Evolutionary conservation across 805 yeast species (phyloP), one percentile per base, ranked within the genome.

Genomic region (Hermanozyma aechmeae): DNA sequence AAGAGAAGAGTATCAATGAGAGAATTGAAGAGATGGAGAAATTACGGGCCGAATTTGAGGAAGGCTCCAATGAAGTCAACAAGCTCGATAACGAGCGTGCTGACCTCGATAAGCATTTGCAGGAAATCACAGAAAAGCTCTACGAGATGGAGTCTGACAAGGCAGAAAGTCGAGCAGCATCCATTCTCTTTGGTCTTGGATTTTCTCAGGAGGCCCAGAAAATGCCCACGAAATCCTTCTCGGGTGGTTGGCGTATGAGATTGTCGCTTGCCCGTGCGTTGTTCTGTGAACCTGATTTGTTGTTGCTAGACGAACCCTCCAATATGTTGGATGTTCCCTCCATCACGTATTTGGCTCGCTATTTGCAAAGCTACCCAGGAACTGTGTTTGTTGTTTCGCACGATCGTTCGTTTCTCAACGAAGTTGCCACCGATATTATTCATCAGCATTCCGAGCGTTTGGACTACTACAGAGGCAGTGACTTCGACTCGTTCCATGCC

Each of bases 211-310:
- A 81, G 46, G 72, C 96, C 5, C 98, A 92, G 55, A 60, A 65
- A 26, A 67, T 68, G 39, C 78, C 95, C 18, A 86, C 97, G 5
- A 89, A 85, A 41, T 71, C 86, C 16, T 92, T 92, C 55, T 86
- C 96, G 30, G 99, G 99, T 73, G 99, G 99, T 76, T 92, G 98
- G 98, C 80, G 98, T 72, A 92, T 92, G 98, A 82, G 98, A 67
- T 71, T 92, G 40, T 83, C 96, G n/a, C 70, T 92, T 36, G 98
- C 98, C 3, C 76, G 98, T 61, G 98, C 98, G 0, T 70, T 92
- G 52, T 92, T 92, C 70, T 89, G 96, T 71, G 79, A 85, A 52
- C 98, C 98, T 1, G 98, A 92, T 56, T 66, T 92, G 40, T 66
- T 92, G 42, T 65, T 92, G 51, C 71, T 92, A 40, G 98, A 92